phyloP scores from a whole-genome alignment of 306 rosid species.

The Lathyrus tuberosus region DNA sequence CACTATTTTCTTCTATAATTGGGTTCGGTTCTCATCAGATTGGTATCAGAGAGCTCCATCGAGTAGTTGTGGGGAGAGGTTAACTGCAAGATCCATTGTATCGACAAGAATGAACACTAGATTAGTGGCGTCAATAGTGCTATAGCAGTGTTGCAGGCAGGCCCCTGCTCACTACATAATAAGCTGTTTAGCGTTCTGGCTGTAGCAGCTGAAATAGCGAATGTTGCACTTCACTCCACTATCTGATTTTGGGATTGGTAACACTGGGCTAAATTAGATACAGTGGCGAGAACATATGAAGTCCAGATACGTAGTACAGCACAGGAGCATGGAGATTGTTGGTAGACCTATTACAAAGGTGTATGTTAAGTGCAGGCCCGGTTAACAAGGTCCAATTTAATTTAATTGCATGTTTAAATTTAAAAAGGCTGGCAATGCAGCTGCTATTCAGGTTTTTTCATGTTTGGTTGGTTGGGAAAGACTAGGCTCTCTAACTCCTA shows the following conservation, averaged over 20 bases:
- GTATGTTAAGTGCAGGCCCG: no score
- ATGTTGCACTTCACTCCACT: background rate
- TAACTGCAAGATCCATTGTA: background rate
- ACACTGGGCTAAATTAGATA: background rate
- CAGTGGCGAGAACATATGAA: background rate
- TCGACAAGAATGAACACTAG: background rate
- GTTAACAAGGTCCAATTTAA: no score
- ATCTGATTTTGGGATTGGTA: background rate
- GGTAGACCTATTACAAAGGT: no score
- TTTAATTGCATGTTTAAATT: no score
- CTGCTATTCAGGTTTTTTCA: no score
- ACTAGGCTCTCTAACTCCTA: no score
- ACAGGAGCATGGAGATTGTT: no score
- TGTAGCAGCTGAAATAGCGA: background rate
- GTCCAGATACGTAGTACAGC: background rate
- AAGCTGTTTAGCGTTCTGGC: background rate
- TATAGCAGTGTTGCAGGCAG: background rate
- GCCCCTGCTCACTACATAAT: background rate
- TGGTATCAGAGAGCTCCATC: background rate
- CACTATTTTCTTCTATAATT: background rate
- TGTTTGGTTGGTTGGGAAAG: no score
- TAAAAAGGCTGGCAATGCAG: no score
- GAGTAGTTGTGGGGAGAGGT: background rate
- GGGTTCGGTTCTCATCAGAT: background rate
- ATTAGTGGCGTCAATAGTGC: background rate